These are phyloP conservation scores for Kalmanozyma brasiliensis DNA, from an alignment of 1,284 basidiomycete species.

Conservation along the genomic window DNA sequence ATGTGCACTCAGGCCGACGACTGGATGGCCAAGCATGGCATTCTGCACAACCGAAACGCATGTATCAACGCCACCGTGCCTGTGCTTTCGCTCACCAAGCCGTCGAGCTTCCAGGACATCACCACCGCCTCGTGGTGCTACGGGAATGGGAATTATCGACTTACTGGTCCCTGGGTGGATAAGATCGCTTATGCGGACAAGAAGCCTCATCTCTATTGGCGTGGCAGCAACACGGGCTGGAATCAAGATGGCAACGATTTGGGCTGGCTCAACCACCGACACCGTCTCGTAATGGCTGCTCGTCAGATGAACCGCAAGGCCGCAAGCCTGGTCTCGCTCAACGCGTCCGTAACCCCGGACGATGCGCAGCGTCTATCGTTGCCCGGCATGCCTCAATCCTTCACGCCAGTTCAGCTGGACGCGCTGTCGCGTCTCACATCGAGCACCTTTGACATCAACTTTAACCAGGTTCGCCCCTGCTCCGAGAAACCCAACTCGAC, in stretches of 20 bases:
- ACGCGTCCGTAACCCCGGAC: not conserved
- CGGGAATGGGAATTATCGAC: conserved; percentile 16
- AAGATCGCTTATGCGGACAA: conserved; percentile 23
- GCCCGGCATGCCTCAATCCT: conserved; percentile 21
- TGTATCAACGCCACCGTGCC: conserved; percentile 28
- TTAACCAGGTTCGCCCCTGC: conserved; percentile 17
- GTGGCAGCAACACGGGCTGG: conserved; percentile 26
- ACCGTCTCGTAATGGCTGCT: conserved; percentile 21
- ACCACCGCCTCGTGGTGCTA: conserved; percentile 36
- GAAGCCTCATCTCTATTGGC: conserved; percentile 33
- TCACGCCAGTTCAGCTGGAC: conserved; percentile 6
- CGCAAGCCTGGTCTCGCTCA: conserved; percentile 1
- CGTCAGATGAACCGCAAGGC: conserved; percentile 20
- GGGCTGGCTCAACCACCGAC: conserved; percentile 13
- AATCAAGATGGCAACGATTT: not conserved
- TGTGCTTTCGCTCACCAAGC: conserved; percentile 14
- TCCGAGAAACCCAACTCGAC: not conserved
- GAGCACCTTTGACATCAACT: conserved; percentile 21
- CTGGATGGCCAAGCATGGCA: conserved; percentile 17
- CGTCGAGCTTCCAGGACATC: conserved; percentile 32
- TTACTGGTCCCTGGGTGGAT: conserved; percentile 7
- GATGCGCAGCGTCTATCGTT: conserved; percentile 6
- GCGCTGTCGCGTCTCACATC: conserved; percentile 17
- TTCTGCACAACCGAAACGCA: conserved; percentile 4
- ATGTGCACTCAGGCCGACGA: conserved; percentile 19